Evolutionary conservation across 306 rosid genomes (phyloP), one percentile per base, ranked within the genome.

Genomic region (Lithocarpus polystachyus): DNA sequence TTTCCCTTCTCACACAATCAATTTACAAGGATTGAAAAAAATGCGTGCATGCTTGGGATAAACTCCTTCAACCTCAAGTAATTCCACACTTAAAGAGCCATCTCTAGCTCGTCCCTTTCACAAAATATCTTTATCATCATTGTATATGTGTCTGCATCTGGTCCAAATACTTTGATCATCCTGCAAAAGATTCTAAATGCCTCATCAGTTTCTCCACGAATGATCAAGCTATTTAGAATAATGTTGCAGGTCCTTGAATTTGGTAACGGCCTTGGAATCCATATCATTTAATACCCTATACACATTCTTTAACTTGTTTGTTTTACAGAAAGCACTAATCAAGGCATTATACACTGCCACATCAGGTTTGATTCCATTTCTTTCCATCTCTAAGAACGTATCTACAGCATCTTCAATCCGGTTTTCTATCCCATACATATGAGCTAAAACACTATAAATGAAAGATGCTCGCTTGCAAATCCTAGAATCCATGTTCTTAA

Each of bases 11-110:
- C 79, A 79, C 97, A 90, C 85, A 90, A 59, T 68, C 97, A 94
- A 79, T 91, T 89, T 73, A 90, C 82, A 72, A 94, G 89, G n/a
- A 82, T 89, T 2, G 91, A 84, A 28, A 2, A 28, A 80, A 84
- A 94, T 19, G 92, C 90, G 82, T 94, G 98, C 97, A 94, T 85
- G 81, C 96, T 94, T 15, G 97, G 98, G 24, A 89, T 87, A 84
- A 94, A 94, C 73, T 65, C 82, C 75, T 86, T 94, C 60, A 62
- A 43, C 86, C 77, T 90, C 98, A 94, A 89, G 80, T 85, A 90
- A 73, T 68, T 86, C 98, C 97, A 90, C 68, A 92, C 85, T 77
- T 87, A 82, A 69, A 88, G 31, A 75, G 98, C 97, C 96, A 79
- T 84, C 20, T 90, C 80, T 73, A 85, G 19, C 78, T 90, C 84